Base-by-base conservation (phyloP, 2,329 filamentous ascomycete genomes). In the Cladosporium austrohemisphaericum region DNA sequence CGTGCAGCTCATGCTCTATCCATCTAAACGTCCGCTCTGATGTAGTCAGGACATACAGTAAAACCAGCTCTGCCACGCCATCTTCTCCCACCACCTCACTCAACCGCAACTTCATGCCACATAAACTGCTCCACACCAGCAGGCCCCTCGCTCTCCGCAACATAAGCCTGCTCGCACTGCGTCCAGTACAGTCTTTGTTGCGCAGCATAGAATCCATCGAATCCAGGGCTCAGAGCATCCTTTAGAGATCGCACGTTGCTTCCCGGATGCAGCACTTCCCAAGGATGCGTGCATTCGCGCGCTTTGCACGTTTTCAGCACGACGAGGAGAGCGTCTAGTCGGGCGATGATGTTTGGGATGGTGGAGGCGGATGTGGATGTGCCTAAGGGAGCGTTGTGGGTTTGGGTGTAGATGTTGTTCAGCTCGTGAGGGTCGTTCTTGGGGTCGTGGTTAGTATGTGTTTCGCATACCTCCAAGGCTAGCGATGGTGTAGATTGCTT, bases 81-180 rank as follows among this genome's bases (percentile, higher is more conserved):
- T n/a, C n/a, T n/a, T n/a, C n/a, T n/a, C n/a, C n/a, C n/a, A n/a
- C n/a, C n/a, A n/a, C n/a, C n/a, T n/a, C n/a, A n/a, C 29, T n/a
- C n/a, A n/a, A 41, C 28, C 25, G 45, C 25, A n/a, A 48, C n/a
- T 25, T 48, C 45, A 33, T 48, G 45, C 36, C 45, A 48, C 45
- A 40, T 48, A 5, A 33, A 61, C 3, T 37, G 41, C 18, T 56
- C 54, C 10, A 53, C 55, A 35, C 50, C 50, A 31, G 58, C 57
- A 22, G 76, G 75, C 0, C 80, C 80, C 60, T 84, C 80, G 3
- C 76, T 74, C 28, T 72, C 71, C 0, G 76, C 33, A 23, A 83
- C 68, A 55, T 84, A 81, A 2, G 81, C 82, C 20, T 69, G 49
- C 56, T 77, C 75, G 57, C 81, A 84, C 13, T 71, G 70, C 1